These are phyloP conservation scores for Geotrichum candidum DNA, from an alignment of 1,139 yeast species.

Conservation along the genomic window DNA sequence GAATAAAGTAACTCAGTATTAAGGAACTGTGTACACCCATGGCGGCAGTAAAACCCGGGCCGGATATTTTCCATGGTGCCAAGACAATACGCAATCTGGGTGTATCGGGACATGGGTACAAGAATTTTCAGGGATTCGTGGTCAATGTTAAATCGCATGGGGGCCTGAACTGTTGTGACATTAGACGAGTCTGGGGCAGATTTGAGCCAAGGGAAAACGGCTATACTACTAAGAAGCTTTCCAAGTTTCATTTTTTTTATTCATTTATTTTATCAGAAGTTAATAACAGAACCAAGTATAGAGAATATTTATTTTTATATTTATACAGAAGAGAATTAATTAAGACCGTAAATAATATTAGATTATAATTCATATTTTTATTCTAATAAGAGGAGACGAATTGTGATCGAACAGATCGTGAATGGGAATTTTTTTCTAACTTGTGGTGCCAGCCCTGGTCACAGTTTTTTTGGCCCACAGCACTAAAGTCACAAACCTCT, in stretches of 20 bases:
- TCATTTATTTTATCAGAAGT: neutral
- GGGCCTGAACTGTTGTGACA: neutral
- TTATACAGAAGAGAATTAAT: no score
- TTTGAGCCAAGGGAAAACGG: neutral
- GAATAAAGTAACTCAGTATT: slow-evolving; percentile 15
- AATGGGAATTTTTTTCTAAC: no score
- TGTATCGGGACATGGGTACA: slow-evolving; percentile 17
- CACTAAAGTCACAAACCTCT: no score
- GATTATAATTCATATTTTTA: no score
- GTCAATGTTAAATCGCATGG: slow-evolving; percentile 9
- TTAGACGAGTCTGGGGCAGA: neutral
- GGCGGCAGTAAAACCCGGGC: slow-evolving; percentile 17
- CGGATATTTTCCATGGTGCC: slow-evolving; percentile 16
- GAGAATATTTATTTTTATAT: no score
- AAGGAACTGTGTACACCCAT: slow-evolving; percentile 20
- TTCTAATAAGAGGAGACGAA: no score
- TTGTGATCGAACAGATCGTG: no score
- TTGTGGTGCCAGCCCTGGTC: no score
- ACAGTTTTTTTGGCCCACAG: no score
- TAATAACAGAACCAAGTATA: neutral
- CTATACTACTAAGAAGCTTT: neutral
- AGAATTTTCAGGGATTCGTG: slow-evolving; percentile 16
- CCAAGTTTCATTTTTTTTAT: neutral
- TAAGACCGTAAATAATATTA: no score
- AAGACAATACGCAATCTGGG: slow-evolving; percentile 20